These are phyloP conservation scores for Coccomyxa sp. DNA, from an alignment of 139 green algal species.

Conservation along the genomic window DNA sequence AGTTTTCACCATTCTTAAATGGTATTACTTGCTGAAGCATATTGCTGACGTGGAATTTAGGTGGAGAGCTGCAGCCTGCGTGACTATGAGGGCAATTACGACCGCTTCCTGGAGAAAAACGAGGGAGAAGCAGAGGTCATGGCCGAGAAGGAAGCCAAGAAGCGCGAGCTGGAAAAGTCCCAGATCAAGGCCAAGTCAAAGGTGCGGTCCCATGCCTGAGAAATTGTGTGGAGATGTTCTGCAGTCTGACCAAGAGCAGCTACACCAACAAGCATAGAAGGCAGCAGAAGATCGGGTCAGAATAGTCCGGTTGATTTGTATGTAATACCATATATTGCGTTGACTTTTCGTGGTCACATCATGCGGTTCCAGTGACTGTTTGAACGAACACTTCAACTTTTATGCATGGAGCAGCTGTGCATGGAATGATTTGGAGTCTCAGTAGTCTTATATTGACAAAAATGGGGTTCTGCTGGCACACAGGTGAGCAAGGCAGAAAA, in stretches of 20 bases:
- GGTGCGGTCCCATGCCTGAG: background rate
- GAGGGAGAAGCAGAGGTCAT: slow-evolving; percentile 47
- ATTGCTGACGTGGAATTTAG: slow-evolving; percentile 13
- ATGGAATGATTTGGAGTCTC: too few species aligned
- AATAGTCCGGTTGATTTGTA: background rate
- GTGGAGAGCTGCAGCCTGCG: slow-evolving; percentile 68
- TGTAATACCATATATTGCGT: background rate
- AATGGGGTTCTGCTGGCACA: background rate
- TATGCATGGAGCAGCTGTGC: too few species aligned
- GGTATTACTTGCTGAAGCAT: too few species aligned
- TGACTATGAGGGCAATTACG: slow-evolving; percentile 94
- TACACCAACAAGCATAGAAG: too few species aligned
- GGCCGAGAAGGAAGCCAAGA: slow-evolving; percentile 61
- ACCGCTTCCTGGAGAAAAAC: slow-evolving; percentile 90
- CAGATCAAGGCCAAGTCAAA: slow-evolving; percentile 89
- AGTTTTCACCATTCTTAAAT: too few species aligned
- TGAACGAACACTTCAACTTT: too few species aligned
- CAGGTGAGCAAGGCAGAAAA: slow-evolving; percentile 89
- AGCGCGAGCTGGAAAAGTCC: slow-evolving; percentile 63
- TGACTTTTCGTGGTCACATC: too few species aligned
- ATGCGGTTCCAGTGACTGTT: too few species aligned
- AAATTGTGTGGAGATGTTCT: background rate
- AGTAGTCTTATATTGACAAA: background rate
- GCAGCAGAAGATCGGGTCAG: too few species aligned
- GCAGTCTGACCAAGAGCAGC: background rate